Percentiles rank a stretch among this genome's conserved stretches.
Conservation (phyloP, 352 stramenopile genomes). For the Phytopythium mirpurense region DNA sequence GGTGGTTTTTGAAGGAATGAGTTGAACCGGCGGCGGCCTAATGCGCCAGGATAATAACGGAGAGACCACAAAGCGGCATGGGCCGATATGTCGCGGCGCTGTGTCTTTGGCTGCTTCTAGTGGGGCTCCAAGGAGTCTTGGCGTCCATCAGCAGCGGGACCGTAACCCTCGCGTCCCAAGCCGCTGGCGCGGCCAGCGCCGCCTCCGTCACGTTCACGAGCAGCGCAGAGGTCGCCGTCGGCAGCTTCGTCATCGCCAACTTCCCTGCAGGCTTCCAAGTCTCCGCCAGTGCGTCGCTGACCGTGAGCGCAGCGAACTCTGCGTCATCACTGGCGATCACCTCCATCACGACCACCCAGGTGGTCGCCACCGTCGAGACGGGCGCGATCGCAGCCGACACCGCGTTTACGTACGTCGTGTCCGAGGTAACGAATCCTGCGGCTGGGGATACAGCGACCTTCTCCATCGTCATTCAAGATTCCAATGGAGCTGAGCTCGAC, state of each 20-base stretch:
- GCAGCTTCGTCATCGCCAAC: constrained; percentile 17
- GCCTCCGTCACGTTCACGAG: constrained; percentile 24
- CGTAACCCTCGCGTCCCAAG: constrained; percentile 17
- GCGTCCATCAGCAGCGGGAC: constrained; percentile 17
- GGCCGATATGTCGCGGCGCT: too few species aligned
- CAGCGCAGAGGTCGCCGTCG: constrained; percentile 16
- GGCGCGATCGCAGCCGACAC: constrained; percentile 12
- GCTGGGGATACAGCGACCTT: constrained; percentile 15
- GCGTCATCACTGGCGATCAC: constrained; percentile 26
- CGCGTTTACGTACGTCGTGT: constrained; percentile 24
- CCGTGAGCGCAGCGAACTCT: constrained; percentile 7
- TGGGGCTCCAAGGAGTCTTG: constrained; percentile 1
- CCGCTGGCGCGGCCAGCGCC: constrained; percentile 15
- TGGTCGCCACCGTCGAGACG: constrained; percentile 17
- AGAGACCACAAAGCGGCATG: too few species aligned
- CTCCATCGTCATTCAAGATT: constrained; percentile 19
- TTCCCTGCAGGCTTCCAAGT: constrained; percentile 31
- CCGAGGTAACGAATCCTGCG: constrained; percentile 27
- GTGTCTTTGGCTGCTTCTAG: constrained; percentile 1
- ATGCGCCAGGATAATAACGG: too few species aligned
- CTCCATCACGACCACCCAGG: constrained; percentile 12
- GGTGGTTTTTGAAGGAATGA: too few species aligned
- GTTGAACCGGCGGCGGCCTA: too few species aligned
- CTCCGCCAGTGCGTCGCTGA: constrained; percentile 7
- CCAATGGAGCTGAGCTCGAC: constrained; percentile 10